Evolutionary conservation across 2,329 filamentous ascomycete species (phyloP), one percentile per base, ranked within the genome.

Genomic region (Incumbomyces lentus): DNA sequence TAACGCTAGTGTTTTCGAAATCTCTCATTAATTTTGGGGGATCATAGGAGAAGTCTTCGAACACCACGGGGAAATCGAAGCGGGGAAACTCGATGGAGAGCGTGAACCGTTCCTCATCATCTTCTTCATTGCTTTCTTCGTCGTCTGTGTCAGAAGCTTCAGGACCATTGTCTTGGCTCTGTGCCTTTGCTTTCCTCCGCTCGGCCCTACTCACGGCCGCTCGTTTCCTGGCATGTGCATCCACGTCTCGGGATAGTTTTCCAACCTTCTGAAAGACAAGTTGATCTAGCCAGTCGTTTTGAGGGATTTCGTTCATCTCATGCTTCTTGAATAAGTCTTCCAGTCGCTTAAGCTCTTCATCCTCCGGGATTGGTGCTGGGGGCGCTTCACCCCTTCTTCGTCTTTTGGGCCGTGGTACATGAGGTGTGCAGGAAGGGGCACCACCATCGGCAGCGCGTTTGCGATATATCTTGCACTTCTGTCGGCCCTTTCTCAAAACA

Each of bases 1-100:
- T 77, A 5, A 80, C 79, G 5, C 74, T 68, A 1, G 75, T 74
- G 48, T 76, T 66, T 55, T 84, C 75, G 54, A 82, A 76, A 49
- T 90, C 71, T 11, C 82, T 78, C 1, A 89, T 92, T 34, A 94
- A 75, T 0, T 87, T 86, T 1, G 89, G 86, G 1, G 87, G 77
- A 1, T 84, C 80, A 59, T 98, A 98, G 61, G 95, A 88, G 58
- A 92, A 81, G 62, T 98, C 92, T 26, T 87, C 85, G 68, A 94
- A 98, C 19, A 98, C 86, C 35, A 98, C 79, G 0, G 92, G 87
- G 56, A 95, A 94, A 60, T 98, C 92, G 62, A 95, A 98, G 10
- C 89, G 81, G 11, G 89, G 89, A 40, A 98, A 79, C 59, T 98
- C 92, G 40, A 98, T 75, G 59, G 93, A 88, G 14, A 98, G 76